Conservation (phyloP, 2,329 filamentous ascomycete species). For the Neonectria coccinea region DNA sequence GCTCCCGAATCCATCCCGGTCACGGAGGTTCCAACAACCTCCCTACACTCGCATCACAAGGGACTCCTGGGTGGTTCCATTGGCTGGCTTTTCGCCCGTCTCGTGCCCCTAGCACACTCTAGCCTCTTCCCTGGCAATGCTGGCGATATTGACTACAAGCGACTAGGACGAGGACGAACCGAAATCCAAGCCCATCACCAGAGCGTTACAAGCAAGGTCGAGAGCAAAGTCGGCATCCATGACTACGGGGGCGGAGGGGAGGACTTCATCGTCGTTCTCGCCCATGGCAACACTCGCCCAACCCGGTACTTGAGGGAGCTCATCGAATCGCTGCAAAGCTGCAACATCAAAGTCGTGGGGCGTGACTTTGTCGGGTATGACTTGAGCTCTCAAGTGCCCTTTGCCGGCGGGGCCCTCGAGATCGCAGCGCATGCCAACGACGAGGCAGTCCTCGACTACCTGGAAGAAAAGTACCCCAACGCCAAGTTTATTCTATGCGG, state of each 20-base stretch:
- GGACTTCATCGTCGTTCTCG: conserved; percentile 14
- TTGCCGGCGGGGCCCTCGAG: conserved; percentile 15
- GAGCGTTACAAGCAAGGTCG: conserved; percentile 1
- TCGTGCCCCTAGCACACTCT: not conserved
- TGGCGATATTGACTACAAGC: conserved; percentile 9
- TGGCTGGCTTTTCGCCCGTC: not conserved
- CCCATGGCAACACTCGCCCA: conserved; percentile 21
- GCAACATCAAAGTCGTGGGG: conserved; percentile 16
- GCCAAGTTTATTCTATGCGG: conserved; percentile 16
- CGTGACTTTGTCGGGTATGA: conserved; percentile 26
- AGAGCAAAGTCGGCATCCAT: conserved; percentile 17
- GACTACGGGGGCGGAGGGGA: conserved; percentile 10
- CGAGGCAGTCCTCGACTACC: conserved; percentile 2
- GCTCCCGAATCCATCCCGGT: not conserved
- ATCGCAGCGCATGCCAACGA: conserved; percentile 18
- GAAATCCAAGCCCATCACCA: not conserved
- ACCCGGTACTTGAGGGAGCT: conserved; percentile 17
- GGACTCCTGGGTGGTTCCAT: not conserved
- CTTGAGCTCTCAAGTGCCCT: conserved; percentile 14
- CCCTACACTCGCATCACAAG: not conserved
- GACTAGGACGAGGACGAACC: not conserved
- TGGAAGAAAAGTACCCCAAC: conserved; percentile 3
- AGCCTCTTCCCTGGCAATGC: conserved; percentile 17
- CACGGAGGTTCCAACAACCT: not conserved
- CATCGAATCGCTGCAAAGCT: not conserved